A percentile compares a stretch with the other conserved stretches of the same genome.
Conservation (phyloP, 2,329 filamentous ascomycete genomes). For the Colletotrichum sojae region DNA sequence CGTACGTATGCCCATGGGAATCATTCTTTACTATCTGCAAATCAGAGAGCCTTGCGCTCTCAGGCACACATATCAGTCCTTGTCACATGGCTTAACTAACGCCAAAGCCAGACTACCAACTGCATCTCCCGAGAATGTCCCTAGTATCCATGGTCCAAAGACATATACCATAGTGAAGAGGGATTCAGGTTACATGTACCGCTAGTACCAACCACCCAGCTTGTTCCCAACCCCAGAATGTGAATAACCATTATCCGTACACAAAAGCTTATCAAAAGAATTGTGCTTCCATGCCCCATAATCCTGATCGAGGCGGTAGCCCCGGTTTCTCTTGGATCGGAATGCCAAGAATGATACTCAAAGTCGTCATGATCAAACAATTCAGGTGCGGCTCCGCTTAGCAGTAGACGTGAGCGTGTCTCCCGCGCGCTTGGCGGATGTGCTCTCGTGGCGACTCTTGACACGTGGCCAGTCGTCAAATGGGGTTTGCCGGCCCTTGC, state of each 20-base stretch:
- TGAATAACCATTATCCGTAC: slow-evolving; percentile 34
- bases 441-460: slow-evolving; percentile 61
- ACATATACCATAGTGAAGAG: slow-evolving; percentile 22
- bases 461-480: slow-evolving; percentile 79
- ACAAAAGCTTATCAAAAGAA: slow-evolving; percentile 38
- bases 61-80: slow-evolving; percentile 16
- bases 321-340: background rate
- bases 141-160: slow-evolving; percentile 5
- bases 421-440: slow-evolving; percentile 23
- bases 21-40: slow-evolving; percentile 32
- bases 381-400: slow-evolving; percentile 54
- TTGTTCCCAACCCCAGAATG: slow-evolving; percentile 25
- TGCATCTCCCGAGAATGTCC: slow-evolving; percentile 7
- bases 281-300: slow-evolving; percentile 26
- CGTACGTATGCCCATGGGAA: background rate
- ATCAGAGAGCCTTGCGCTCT: slow-evolving; percentile 19
- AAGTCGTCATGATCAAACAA: slow-evolving; percentile 11
- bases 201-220: slow-evolving; percentile 1
- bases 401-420: slow-evolving; percentile 47
- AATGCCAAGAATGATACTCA: slow-evolving; percentile 30
- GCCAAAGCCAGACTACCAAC: slow-evolving; percentile 8
- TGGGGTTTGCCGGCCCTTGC: slow-evolving; percentile 62
- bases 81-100: slow-evolving; percentile 30
- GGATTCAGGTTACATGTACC: slow-evolving; percentile 10
- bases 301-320: slow-evolving; percentile 18